Base-by-base conservation (phyloP, 768 basidiomycete genomes). In the Candolleomyces aberdarensis region DNA sequence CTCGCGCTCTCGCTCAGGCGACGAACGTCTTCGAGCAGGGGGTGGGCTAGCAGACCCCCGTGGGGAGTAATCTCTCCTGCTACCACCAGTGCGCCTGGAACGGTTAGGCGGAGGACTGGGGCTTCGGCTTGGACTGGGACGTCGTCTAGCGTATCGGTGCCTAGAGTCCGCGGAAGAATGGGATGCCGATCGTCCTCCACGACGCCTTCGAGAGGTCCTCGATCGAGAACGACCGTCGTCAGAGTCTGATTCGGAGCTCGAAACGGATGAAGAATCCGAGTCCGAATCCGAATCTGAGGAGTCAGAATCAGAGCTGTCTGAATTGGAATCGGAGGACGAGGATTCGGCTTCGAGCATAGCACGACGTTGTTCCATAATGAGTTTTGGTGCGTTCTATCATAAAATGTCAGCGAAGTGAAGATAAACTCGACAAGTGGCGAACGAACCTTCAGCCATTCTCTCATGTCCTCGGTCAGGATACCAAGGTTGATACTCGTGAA, bases 401-500 rank as follows among this genome's bases (percentile, higher is more conserved):
- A 19, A 62, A 43, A 9, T 31, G 51, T 52, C 26, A 59, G 58
- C n/a, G 10, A 14, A 20, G 43, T 26, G 41, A 6, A 11, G 6
- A 17, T 59, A 20, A 60, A 60, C 14, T 5, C 11, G 55, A 49
- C 22, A 52, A 43, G 41, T 11, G 46, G 20, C 48, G 67, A 62
- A 78, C 83, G 49, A 65, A 91, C 92, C 80, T 96, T 94, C 62
- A 99, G 78, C 70, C 94, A 96, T 70, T 96, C 95, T 71, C 97
- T 83, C 97, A 98, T 98, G 32, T 91, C 91, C 74, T 98, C 96
- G 1, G 97, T 99, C 62, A 98, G 72, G 22, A 83, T 82, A 58
- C 97, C 97, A 62, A 98, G 70, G 0, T 94, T 94, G 65, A 99
- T 88, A 67, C 91, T 94, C 6, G 97, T 99, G 72, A 98, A 97